phyloP scores from a whole-genome alignment of 2,329 filamentous ascomycete species.

The Fusarium albidum region DNA sequence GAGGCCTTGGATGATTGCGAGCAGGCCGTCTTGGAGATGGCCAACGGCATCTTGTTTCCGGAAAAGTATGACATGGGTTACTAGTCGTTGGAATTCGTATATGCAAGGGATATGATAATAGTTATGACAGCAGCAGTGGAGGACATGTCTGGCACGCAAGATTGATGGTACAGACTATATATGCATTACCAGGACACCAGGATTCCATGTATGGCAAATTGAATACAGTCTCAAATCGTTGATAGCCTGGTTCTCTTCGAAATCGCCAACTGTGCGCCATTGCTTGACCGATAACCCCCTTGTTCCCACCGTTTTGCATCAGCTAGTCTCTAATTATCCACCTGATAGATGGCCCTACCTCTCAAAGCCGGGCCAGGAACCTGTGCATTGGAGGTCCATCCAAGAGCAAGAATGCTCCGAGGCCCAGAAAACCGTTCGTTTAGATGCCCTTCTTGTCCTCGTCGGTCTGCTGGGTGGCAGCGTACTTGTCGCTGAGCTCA shows the following conservation, averaged over 20 bases:
- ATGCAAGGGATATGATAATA: neutral
- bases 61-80: conserved; percentile 45
- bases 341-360: neutral
- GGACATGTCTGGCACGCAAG: too few relatives aligned
- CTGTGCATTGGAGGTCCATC: neutral
- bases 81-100: conserved; percentile 1
- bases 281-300: conserved; percentile 20
- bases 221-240: conserved; percentile 31
- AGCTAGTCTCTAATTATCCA: neutral
- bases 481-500: conserved; percentile 83
- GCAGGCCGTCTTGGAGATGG: conserved; percentile 46
- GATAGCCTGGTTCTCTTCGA: conserved; percentile 19
- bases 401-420: neutral
- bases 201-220: conserved; percentile 22
- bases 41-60: conserved; percentile 52
- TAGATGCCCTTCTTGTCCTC: conserved; percentile 68
- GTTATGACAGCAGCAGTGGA: too few relatives aligned
- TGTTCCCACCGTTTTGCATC: conserved; percentile 30
- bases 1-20: conserved; percentile 45
- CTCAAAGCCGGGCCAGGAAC: neutral
- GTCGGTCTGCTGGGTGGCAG: conserved; percentile 59
- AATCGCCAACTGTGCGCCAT: conserved; percentile 28
- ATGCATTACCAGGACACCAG: conserved; percentile 8
- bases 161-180: neutral
- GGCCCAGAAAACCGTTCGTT: conserved; percentile 3